Evolutionary conservation across 768 basidiomycete species (phyloP).

Genomic region (Suillus brevipes): DNA sequence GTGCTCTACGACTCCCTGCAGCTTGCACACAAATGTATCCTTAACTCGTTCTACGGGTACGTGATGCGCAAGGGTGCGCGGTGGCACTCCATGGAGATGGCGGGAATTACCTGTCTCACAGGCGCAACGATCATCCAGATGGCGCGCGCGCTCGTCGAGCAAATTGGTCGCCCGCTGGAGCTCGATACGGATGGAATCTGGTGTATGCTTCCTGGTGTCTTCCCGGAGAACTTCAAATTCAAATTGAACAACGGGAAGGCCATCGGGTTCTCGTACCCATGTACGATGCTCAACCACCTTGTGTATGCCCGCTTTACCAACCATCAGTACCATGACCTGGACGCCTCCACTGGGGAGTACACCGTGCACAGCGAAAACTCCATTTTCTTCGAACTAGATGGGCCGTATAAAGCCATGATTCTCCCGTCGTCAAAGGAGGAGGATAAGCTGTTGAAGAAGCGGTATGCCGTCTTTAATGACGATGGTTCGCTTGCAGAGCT

Average conservation of each 20-base stretch:
- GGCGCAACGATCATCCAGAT: slow-evolving; percentile 99
- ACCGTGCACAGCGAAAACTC: slow-evolving; percentile 91
- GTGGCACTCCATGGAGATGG: slow-evolving; percentile 99
- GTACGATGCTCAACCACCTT: slow-evolving; percentile 99
- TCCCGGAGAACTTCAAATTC: slow-evolving; percentile 98
- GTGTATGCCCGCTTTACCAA: slow-evolving; percentile 96
- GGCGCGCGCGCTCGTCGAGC: slow-evolving; percentile 95
- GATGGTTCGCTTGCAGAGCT: slow-evolving; percentile 97
- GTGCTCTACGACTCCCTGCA: slow-evolving; percentile 98
- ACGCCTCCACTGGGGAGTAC: slow-evolving; percentile 83
- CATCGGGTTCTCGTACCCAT: slow-evolving; percentile 91
- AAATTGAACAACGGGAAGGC: slow-evolving; percentile 85
- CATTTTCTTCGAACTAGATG: slow-evolving; percentile 99
- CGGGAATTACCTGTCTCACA: slow-evolving; percentile 96
- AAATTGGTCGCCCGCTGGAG: slow-evolving; percentile 95
- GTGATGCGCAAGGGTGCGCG: slow-evolving; percentile 99
- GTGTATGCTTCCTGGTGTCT: slow-evolving; percentile 99
- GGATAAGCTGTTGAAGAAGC: slow-evolving; percentile 96
- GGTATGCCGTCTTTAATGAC: slow-evolving; percentile 98
- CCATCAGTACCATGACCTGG: slow-evolving; percentile 93
- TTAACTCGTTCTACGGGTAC: slow-evolving; percentile 99
- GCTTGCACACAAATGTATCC: slow-evolving; percentile 98
- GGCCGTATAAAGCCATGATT: slow-evolving; percentile 99
- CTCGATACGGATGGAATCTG: slow-evolving; percentile 99
- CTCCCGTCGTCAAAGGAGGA: slow-evolving; percentile 99